These are phyloP conservation scores for Vitis amurensis DNA, from an alignment of 164 flowering plant species.

Conservation along the genomic window DNA sequence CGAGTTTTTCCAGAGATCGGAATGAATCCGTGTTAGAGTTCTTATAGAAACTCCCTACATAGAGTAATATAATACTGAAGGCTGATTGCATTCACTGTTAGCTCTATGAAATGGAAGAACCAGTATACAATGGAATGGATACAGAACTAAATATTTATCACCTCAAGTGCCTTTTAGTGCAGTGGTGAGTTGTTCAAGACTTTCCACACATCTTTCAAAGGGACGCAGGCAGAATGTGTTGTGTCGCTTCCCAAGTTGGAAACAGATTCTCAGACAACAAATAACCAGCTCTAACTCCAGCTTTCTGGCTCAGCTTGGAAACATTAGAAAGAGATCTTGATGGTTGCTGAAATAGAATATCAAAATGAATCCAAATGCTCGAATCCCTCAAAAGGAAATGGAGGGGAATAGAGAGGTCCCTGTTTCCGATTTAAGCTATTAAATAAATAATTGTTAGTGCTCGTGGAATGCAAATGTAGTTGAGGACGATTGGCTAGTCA, in stretches of 20 bases:
- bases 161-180: constrained; percentile 15
- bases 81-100: constrained; percentile 16
- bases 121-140: constrained; percentile 17
- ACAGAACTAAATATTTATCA: constrained; percentile 15
- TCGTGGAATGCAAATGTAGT: constrained; percentile 16
- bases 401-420: constrained; percentile 7
- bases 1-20: constrained; percentile 6
- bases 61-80: constrained; percentile 20
- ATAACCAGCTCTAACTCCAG: constrained; percentile 15
- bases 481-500: constrained; percentile 44
- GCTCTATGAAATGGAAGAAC: constrained; percentile 23
- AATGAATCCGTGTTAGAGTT: constrained; percentile 8
- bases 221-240: constrained; percentile 1
- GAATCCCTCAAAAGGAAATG: constrained; percentile 9
- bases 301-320: constrained; percentile 17
- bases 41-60: constrained; percentile 8
- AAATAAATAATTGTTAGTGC: constrained; percentile 37
- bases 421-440: constrained; percentile 17
- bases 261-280: constrained; percentile 1
- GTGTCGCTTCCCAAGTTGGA: constrained; percentile 17
- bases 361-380: constrained; percentile 14
- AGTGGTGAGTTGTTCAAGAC: constrained; percentile 11
- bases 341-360: constrained; percentile 13
- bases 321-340: constrained; percentile 4
- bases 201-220: constrained; percentile 10